phyloP scores from a whole-genome alignment of 1,284 basidiomycete species.

The Apiotrichum gracile region DNA sequence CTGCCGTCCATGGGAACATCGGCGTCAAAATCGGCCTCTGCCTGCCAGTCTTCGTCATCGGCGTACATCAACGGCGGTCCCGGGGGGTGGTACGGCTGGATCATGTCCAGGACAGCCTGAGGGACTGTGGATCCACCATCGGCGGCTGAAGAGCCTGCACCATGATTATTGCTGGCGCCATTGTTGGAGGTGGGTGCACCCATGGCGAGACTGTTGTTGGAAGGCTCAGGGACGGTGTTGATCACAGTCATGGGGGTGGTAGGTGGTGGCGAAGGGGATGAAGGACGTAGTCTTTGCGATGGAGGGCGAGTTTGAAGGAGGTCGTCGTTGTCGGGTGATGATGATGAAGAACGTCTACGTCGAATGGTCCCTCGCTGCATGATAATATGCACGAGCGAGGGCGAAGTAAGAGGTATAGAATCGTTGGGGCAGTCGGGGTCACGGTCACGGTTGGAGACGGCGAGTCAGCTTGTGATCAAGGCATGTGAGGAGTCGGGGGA shows the following conservation, averaged over 20 bases:
- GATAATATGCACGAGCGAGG: background rate
- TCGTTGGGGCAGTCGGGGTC: background rate
- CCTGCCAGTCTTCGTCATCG: conserved; percentile 37
- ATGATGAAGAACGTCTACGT: conserved; percentile 8
- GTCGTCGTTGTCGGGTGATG: conserved; percentile 2
- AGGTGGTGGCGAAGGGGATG: background rate
- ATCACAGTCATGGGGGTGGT: background rate
- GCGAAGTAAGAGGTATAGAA: conserved; percentile 1
- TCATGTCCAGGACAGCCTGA: background rate
- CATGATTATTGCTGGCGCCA: conserved; percentile 9
- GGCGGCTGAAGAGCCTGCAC: background rate
- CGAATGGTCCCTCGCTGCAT: conserved; percentile 19
- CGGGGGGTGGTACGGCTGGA: conserved; percentile 6
- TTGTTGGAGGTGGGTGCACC: conserved; percentile 4
- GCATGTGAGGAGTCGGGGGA: background rate
- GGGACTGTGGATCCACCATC: conserved; percentile 3
- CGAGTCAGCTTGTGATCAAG: conserved; percentile 3
- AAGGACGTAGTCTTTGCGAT: background rate
- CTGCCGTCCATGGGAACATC: conserved; percentile 11
- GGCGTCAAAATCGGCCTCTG: conserved; percentile 2
- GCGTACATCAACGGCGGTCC: conserved; percentile 35
- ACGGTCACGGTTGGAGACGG: background rate
- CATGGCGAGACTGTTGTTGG: conserved; percentile 1
- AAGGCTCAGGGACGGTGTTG: background rate
- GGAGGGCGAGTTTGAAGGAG: background rate